Evolutionary conservation across 2,329 filamentous ascomycete species (phyloP), one percentile per base, ranked within the genome.

Genomic region (Anthostomella pinea): DNA sequence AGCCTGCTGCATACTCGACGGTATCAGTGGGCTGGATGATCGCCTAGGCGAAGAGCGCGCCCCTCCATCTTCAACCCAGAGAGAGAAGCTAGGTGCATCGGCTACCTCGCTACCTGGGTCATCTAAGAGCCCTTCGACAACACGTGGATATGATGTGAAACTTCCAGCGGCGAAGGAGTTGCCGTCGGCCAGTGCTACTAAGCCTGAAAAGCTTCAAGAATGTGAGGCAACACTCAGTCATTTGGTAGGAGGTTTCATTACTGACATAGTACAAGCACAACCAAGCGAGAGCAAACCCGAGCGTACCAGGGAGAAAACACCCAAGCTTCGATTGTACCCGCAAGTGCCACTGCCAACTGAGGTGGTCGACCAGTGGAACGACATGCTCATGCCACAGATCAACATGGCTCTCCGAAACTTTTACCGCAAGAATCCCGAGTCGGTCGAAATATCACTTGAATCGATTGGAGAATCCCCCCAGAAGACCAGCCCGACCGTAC

Each of bases 361-460:
- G 8, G 69, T 80, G 2, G 66, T 88, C 2, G 79, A 86, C 22
- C 75, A 81, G 44, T 91, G 85, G 85, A 83, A 89, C 50, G 70
- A 69, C 2, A 73, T 73, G 3, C 64, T 88, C 38, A 85, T 87
- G 68, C 82, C 83, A 2, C 81, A 86, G 42, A 77, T 91, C 43
- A 85, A 87, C 56, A 70, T 78, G 13, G 77, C 86, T 2, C 71
- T 89, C 11, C 77, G 81, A 15, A 74, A 78, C 33, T 87, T 86
- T 41, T 81, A 89, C 52, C 77, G 77, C 46, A 85, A 85, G 49
- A 75, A 87, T 32, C 75, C 81, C 0, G 86, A 91, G 57, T 87
- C 85, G 1, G 79, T 87, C 21, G 85, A 87, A 52, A 87, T 91
- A 25, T 85, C 83, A 8, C 75, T 91, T 2, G 80, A 87, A 42